Percentiles rank a stretch among this genome's conserved stretches.
Evolutionary conservation across 306 rosid genomes (phyloP).

Genomic region (Cucurbita maxima): DNA sequence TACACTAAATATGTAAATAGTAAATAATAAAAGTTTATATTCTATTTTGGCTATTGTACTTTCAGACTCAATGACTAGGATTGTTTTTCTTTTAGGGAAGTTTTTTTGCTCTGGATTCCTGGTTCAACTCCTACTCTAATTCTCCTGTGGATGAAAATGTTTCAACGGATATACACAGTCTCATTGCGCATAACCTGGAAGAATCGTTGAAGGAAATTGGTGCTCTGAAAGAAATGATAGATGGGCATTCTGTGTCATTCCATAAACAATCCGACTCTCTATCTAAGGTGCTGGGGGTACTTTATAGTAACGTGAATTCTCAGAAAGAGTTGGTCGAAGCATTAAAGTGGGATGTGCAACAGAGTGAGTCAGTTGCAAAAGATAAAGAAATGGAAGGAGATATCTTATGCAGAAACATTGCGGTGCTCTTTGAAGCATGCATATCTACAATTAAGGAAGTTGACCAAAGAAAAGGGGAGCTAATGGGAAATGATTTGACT

Average conservation of each 20-base stretch:
- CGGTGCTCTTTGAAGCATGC: constrained; percentile 55
- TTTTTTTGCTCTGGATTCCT: constrained; percentile 23
- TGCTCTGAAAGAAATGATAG: constrained; percentile 40
- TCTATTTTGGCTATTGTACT: background rate
- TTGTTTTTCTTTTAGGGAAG: constrained; percentile 28
- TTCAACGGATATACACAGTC: constrained; percentile 18
- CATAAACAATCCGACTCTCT: constrained; percentile 35
- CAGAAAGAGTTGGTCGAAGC: constrained; percentile 47
- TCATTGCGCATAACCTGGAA: constrained; percentile 38
- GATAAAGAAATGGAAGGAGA: constrained; percentile 42
- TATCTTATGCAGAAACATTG: constrained; percentile 36
- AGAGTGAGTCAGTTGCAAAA: constrained; percentile 14
- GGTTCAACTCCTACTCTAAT: constrained; percentile 28
- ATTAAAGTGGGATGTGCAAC: constrained; percentile 35
- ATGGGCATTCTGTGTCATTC: constrained; percentile 32
- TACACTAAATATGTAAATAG: background rate
- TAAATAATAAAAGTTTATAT: background rate
- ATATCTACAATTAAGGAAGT: constrained; percentile 35
- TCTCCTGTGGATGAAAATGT: constrained; percentile 29
- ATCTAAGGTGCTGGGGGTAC: constrained; percentile 24
- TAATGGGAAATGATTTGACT: constrained; percentile 35
- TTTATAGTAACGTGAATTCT: constrained; percentile 44
- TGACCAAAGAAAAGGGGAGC: constrained; percentile 43
- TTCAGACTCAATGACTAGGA: constrained; percentile 4
- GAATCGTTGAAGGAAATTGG: constrained; percentile 32